These are phyloP conservation scores for Fusarium tjaetaba DNA, from an alignment of 2,329 filamentous ascomycete genomes.

Conservation along the genomic window DNA sequence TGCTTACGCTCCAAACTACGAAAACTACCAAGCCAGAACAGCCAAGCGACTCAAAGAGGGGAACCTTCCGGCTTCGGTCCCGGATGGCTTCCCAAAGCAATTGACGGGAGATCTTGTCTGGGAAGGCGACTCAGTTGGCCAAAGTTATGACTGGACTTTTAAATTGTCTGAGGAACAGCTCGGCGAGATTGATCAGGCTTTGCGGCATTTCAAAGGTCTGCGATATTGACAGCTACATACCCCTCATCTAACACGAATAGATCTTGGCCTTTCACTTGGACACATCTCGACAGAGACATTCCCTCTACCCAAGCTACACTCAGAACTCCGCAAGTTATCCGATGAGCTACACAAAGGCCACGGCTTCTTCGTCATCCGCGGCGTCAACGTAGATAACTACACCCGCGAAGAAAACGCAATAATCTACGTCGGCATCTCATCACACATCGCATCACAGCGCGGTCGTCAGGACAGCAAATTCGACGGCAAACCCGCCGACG, in stretches of 20 bases:
- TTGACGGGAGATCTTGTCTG: constrained; percentile 21
- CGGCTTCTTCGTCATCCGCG: constrained; percentile 70
- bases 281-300: constrained; percentile 61
- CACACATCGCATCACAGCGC: constrained; percentile 65
- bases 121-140: constrained; percentile 17
- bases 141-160: constrained; percentile 23
- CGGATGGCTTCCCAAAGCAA: constrained; percentile 14
- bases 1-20: constrained; percentile 20
- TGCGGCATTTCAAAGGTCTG: constrained; percentile 21
- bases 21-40: constrained; percentile 3
- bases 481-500: constrained; percentile 58
- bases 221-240: accelerated
- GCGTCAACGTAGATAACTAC: constrained; percentile 63
- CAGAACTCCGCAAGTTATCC: constrained; percentile 61
- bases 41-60: background rate
- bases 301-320: constrained; percentile 62
- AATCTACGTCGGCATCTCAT: constrained; percentile 68
- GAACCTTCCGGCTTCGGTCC: background rate
- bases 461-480: constrained; percentile 62
- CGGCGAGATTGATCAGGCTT: constrained; percentile 4
- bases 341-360: constrained; percentile 65
- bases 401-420: constrained; percentile 66
- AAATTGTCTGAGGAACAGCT: constrained; percentile 4
- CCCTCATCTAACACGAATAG: background rate
- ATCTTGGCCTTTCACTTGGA: constrained; percentile 14